A percentile compares a stretch with the other conserved stretches of the same genome.
phyloP scores from a whole-genome alignment of 169 alveolate species.

The Blepharisma undulans region DNA sequence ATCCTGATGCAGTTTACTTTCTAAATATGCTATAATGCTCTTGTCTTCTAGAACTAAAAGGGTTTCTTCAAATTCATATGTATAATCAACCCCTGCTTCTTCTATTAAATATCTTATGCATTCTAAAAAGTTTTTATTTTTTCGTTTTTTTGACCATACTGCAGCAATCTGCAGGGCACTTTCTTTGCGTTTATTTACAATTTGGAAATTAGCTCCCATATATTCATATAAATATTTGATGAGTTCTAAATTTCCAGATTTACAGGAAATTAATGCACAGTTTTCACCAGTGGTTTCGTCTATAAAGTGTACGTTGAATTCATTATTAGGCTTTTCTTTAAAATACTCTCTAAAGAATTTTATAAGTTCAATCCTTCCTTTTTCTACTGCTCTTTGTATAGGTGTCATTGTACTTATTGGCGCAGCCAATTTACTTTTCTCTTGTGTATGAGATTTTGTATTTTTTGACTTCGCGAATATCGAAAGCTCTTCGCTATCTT shows the following conservation, averaged over 20 bases:
- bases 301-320: conserved; percentile 8
- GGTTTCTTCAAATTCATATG: conserved; percentile 29
- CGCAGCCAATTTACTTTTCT: background rate
- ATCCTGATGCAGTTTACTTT: background rate
- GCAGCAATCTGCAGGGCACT: conserved; percentile 16
- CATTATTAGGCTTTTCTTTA: background rate
- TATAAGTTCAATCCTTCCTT: background rate
- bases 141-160: background rate
- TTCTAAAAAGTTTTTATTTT: background rate
- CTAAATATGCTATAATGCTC: background rate
- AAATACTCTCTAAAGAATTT: conserved; percentile 11
- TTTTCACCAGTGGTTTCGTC: conserved; percentile 30
- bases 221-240: background rate
- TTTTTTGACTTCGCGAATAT: conserved; percentile 7
- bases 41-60: background rate
- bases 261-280: conserved; percentile 23
- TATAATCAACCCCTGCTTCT: conserved; percentile 5
- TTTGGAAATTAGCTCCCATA: conserved; percentile 16
- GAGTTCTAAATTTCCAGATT: background rate
- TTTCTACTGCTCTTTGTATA: conserved; percentile 24
- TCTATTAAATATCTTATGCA: conserved; percentile 1
- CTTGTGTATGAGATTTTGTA: conserved; percentile 19
- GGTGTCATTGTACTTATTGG: conserved; percentile 9
- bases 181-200: conserved; percentile 25
- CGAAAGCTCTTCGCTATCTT: background rate